Evolutionary conservation across 768 basidiomycete species (phyloP).

Genomic region (Phanerochaete sordida): DNA sequence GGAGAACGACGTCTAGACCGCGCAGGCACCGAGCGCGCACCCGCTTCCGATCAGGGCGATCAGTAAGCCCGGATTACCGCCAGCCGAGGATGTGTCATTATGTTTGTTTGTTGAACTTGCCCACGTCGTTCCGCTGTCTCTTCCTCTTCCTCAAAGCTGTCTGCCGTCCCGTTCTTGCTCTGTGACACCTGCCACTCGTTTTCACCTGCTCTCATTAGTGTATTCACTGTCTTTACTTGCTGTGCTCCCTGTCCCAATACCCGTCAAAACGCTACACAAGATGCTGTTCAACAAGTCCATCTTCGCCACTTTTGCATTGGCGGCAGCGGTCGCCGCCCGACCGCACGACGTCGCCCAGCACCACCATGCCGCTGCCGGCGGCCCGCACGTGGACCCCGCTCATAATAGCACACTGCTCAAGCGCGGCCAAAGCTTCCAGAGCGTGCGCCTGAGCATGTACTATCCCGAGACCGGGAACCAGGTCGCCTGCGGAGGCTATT

Average conservation of each 20-base stretch:
- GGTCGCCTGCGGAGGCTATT: slow-evolving; percentile 7
- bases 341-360: background rate
- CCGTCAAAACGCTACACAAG: background rate
- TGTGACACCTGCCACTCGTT: background rate
- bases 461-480: background rate
- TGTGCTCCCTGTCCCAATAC: background rate
- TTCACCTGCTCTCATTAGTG: background rate
- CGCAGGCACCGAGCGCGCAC: no score
- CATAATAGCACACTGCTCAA: background rate
- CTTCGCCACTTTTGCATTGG: background rate
- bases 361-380: background rate
- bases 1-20: no score
- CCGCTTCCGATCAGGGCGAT: no score
- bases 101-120: no score
- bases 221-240: background rate
- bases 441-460: slow-evolving; percentile 1
- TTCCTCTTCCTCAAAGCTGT: background rate
- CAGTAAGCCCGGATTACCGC: no score
- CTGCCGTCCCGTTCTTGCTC: background rate
- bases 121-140: no score
- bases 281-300: background rate
- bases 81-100: no score
- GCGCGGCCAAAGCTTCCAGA: background rate
- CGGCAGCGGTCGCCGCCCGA: background rate
- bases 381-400: background rate